Percentiles rank a stretch among this genome's conserved stretches.
phyloP scores from a whole-genome alignment of 768 basidiomycete species.

The Tricholoma terreum region DNA sequence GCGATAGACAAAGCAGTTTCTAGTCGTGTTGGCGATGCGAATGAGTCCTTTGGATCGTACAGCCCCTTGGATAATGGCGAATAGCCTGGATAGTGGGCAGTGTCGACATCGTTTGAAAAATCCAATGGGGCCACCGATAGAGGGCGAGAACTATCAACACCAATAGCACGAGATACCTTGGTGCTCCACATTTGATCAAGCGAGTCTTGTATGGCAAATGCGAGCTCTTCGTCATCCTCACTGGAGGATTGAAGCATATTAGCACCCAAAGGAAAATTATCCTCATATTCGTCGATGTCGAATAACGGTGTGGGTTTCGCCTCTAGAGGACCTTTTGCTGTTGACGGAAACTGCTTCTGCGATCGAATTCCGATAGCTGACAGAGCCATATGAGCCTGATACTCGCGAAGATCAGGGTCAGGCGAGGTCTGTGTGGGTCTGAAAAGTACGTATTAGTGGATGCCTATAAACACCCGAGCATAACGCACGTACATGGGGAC shows the following conservation, averaged over 20 bases:
- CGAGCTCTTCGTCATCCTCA: constrained; percentile 56
- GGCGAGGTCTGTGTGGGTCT: constrained; percentile 34
- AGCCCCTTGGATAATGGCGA: constrained; percentile 1
- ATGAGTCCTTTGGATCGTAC: constrained; percentile 19
- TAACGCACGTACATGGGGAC: constrained; percentile 57
- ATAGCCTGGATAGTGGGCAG: neutral
- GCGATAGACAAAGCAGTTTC: constrained; percentile 68
- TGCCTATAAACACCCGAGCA: neutral
- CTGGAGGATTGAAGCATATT: constrained; percentile 13
- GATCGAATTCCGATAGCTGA: constrained; percentile 52
- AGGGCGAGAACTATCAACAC: neutral
- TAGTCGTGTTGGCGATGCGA: constrained; percentile 41
- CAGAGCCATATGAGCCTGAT: constrained; percentile 59
- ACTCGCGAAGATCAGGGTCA: constrained; percentile 65
- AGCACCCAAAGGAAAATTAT: neutral
- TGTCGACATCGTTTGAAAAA: neutral
- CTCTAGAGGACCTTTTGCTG: constrained; percentile 27
- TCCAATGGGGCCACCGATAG: neutral
- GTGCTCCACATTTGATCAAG: constrained; percentile 33
- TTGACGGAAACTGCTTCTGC: constrained; percentile 32
- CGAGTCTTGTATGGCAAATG: constrained; percentile 62
- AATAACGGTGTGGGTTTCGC: constrained; percentile 51
- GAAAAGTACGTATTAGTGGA: constrained; percentile 4
- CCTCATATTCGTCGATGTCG: constrained; percentile 40
- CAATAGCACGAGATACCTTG: neutral